These are phyloP conservation scores for Rosa lucieae DNA, from an alignment of 306 rosid genomes.

Conservation along the genomic window DNA sequence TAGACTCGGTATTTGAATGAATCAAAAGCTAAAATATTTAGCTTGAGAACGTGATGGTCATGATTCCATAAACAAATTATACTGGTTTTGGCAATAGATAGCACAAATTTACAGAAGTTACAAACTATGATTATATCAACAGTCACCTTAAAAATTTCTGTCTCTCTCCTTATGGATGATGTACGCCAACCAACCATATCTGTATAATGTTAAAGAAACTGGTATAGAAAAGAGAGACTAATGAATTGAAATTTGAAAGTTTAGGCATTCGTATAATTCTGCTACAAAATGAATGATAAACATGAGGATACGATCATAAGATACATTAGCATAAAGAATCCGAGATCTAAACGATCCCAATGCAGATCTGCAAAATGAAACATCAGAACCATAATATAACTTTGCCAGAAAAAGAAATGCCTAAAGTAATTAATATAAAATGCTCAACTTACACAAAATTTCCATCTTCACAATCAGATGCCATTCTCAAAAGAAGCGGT, in stretches of 20 bases:
- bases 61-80: background rate
- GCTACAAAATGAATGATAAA: background rate
- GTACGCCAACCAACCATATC: constrained; percentile 99
- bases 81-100: background rate
- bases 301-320: constrained; percentile 90
- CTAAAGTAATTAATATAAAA: background rate
- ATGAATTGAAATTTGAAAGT: constrained; percentile 18
- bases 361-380: constrained; percentile 70
- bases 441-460: constrained; percentile 68
- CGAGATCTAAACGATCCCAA: constrained; percentile 77
- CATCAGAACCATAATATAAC: constrained; percentile 26
- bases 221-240: constrained; percentile 23
- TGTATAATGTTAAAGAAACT: constrained; percentile 46
- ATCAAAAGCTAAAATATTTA: background rate
- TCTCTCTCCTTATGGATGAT: constrained; percentile 90
- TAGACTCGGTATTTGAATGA: background rate
- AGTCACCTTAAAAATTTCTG: constrained; percentile 71
- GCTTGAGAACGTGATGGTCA: background rate
- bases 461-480: constrained; percentile 79
- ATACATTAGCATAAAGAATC: constrained; percentile 81
- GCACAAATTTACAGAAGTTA: background rate
- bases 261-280: constrained; percentile 14
- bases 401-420: background rate
- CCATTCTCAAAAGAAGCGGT: constrained; percentile 93
- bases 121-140: background rate